Evolutionary conservation across 2,329 filamentous ascomycete species (phyloP).

Genomic region (Thielaviopsis punctulata): DNA sequence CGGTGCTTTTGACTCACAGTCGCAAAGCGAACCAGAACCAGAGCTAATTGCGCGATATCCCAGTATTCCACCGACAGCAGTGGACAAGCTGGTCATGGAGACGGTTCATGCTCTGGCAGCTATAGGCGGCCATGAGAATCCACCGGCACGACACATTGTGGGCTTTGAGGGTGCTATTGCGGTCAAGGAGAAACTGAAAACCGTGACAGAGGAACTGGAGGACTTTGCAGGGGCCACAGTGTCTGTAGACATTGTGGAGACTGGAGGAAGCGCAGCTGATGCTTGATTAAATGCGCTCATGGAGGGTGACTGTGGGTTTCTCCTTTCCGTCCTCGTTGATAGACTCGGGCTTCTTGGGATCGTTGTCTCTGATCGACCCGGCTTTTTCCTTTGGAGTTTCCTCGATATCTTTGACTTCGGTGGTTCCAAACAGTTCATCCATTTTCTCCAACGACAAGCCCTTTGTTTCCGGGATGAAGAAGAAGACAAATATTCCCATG

Average conservation of each 20-base stretch:
- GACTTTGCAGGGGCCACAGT: conserved; percentile 86
- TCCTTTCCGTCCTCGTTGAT: neutral
- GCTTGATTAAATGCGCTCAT: conserved; percentile 14
- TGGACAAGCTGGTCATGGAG: conserved; percentile 63
- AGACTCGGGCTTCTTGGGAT: neutral
- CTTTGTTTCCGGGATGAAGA: conserved; percentile 56
- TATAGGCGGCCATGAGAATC: conserved; percentile 91
- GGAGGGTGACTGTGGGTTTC: neutral
- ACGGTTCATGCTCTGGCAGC: conserved; percentile 82
- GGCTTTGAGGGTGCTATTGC: conserved; percentile 73
- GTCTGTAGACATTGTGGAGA: conserved; percentile 56
- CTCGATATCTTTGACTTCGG: conserved; percentile 19
- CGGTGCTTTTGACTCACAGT: neutral
- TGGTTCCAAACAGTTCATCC: conserved; percentile 48
- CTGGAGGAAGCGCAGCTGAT: conserved; percentile 19
- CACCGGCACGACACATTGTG: conserved; percentile 83
- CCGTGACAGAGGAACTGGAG: conserved; percentile 86
- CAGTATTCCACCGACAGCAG: conserved; percentile 47
- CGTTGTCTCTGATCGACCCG: too few species aligned
- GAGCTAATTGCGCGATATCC: conserved; percentile 54
- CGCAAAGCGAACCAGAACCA: neutral
- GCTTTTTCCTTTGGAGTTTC: too few species aligned
- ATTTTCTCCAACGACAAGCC: conserved; percentile 45
- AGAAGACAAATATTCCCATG: conserved; percentile 50
- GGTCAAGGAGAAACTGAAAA: conserved; percentile 92